Evolutionary conservation across 345 rosid species (phyloP).

Genomic region (Acer saccharum): DNA sequence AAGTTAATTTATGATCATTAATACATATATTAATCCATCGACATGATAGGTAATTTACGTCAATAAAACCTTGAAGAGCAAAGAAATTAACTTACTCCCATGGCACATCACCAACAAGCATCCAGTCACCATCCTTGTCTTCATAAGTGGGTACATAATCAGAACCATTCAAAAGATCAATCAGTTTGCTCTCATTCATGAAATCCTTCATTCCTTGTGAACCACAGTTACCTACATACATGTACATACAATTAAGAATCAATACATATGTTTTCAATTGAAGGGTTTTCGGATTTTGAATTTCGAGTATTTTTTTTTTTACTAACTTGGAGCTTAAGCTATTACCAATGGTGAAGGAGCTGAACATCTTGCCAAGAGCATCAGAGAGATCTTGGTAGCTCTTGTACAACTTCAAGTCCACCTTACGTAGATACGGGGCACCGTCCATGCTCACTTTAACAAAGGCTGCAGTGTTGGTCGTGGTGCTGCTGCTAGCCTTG

Average conservation of each 20-base stretch:
- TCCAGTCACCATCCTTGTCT: conserved; percentile 94
- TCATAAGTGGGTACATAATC: conserved; percentile 83
- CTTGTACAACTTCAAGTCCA: conserved; percentile 73
- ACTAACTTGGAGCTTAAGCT: background rate
- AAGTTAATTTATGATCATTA: too few species aligned
- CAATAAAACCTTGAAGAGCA: background rate
- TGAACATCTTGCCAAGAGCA: conserved; percentile 78
- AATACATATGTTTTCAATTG: too few species aligned
- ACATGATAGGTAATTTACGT: background rate
- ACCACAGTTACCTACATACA: conserved; percentile 58
- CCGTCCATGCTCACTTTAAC: conserved; percentile 92
- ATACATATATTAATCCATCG: background rate
- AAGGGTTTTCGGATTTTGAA: background rate
- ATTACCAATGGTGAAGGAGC: conserved; percentile 78
- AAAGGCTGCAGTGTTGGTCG: conserved; percentile 35
- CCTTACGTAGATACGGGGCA: conserved; percentile 84
- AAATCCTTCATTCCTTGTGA: conserved; percentile 79
- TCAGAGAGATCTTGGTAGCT: conserved; percentile 72
- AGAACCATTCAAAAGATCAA: conserved; percentile 73
- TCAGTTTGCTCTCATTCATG: conserved; percentile 79
- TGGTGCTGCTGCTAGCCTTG: conserved; percentile 31
- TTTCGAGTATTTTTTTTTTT: too few species aligned
- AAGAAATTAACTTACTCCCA: conserved; percentile 61
- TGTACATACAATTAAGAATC: too few species aligned
- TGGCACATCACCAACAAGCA: conserved; percentile 95